Percentiles rank a stretch among this genome's conserved stretches.
phyloP scores from a whole-genome alignment of 345 rosid species.

The Pistacia atlantica region DNA sequence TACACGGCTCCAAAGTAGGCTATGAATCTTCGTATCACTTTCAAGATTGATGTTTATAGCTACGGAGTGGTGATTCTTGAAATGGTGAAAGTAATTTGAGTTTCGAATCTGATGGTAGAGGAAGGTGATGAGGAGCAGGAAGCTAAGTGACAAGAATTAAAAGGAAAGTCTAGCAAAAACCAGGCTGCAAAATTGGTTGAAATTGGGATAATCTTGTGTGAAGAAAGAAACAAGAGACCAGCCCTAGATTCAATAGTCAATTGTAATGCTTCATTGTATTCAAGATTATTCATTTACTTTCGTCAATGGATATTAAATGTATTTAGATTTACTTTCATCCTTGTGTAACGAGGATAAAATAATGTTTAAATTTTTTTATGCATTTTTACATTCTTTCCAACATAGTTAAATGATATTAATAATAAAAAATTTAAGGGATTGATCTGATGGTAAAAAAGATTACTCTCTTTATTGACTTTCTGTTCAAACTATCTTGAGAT shows the following conservation, averaged over 20 bases:
- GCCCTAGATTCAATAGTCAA: slow-evolving; percentile 32
- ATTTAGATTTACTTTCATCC: too few relatives aligned
- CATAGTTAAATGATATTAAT: too few relatives aligned
- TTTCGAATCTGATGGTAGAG: slow-evolving; percentile 26
- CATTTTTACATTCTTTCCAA: too few relatives aligned
- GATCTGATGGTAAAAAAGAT: too few relatives aligned
- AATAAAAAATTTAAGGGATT: too few relatives aligned
- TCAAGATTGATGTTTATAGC: neutral
- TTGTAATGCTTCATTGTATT: too few relatives aligned
- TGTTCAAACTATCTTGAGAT: too few relatives aligned
- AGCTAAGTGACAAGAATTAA: slow-evolving; percentile 16
- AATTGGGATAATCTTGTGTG: slow-evolving; percentile 31
- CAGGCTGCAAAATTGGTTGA: slow-evolving; percentile 28
- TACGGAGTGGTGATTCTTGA: slow-evolving; percentile 36
- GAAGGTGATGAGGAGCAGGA: slow-evolving; percentile 29
- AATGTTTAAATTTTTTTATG: too few relatives aligned
- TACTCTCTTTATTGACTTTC: too few relatives aligned
- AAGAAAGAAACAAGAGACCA: slow-evolving; percentile 38
- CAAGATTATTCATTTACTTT: too few relatives aligned
- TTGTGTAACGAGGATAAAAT: too few relatives aligned
- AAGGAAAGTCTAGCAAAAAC: slow-evolving; percentile 25
- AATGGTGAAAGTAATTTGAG: slow-evolving; percentile 36
- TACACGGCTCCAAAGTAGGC: slow-evolving; percentile 41
- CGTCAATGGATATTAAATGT: too few relatives aligned
- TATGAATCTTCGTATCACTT: slow-evolving; percentile 23